A percentile compares a stretch with the other conserved stretches of the same genome.
These are phyloP conservation scores for Trichoderma parareesei DNA, from an alignment of 495 filamentous ascomycete species.

Conservation along the genomic window DNA sequence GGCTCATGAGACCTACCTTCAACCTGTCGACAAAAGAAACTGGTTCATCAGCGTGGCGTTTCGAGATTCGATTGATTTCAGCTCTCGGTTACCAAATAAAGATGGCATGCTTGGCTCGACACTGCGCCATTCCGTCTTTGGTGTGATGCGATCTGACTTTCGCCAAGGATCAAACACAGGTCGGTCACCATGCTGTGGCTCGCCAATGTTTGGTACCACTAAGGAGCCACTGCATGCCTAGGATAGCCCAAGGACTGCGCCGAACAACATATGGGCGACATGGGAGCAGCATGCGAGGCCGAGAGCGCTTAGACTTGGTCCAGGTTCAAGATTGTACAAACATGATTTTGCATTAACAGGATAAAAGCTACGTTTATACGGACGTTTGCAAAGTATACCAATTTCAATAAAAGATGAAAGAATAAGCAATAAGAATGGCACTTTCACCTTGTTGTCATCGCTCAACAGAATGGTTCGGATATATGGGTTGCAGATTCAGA, in stretches of 20 bases:
- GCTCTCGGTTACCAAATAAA: neutral
- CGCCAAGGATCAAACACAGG: neutral
- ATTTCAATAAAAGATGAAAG: neutral
- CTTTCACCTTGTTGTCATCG: neutral
- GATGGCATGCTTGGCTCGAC: neutral
- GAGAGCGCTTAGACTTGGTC: neutral
- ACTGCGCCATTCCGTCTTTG: neutral
- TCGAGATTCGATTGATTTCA: neutral
- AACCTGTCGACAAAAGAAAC: neutral
- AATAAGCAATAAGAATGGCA: neutral
- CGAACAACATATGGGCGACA: neutral
- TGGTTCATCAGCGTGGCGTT: constrained; percentile 8
- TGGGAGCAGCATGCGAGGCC: neutral
- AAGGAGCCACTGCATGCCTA: neutral
- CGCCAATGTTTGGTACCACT: neutral
- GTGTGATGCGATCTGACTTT: neutral
- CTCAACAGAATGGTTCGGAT: neutral
- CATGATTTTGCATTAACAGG: neutral
- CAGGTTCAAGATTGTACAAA: neutral
- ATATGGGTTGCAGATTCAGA: neutral
- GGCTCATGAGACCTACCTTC: neutral
- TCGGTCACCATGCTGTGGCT: neutral
- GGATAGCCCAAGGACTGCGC: neutral
- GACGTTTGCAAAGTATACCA: neutral
- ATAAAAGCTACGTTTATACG: neutral